Evolutionary conservation across 495 filamentous ascomycete genomes (phyloP).

Genomic region (Aspergillus funiculosus): DNA sequence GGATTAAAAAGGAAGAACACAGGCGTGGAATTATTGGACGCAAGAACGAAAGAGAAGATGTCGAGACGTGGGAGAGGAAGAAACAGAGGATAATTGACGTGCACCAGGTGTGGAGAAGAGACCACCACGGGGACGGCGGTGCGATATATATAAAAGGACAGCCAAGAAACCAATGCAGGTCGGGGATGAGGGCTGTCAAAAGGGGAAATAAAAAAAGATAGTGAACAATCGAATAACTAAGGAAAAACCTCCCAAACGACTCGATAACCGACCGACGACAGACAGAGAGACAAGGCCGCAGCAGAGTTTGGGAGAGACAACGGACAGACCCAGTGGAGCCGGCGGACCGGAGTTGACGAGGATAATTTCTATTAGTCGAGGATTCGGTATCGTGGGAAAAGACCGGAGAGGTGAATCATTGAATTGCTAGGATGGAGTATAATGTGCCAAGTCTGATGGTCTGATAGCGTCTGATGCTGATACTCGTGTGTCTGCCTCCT

Average conservation of each 20-base stretch:
- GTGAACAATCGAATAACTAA: constrained; percentile 12
- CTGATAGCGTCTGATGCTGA: too few relatives aligned
- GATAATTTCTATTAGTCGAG: constrained; percentile 7
- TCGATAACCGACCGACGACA: too few relatives aligned
- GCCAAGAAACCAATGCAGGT: constrained; percentile 17
- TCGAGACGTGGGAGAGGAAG: constrained; percentile 11
- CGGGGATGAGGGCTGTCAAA: constrained; percentile 16
- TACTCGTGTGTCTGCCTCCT: too few relatives aligned
- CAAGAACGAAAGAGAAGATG: not conserved
- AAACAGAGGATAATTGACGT: constrained; percentile 13
- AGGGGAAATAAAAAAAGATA: constrained; percentile 9
- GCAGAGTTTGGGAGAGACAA: constrained; percentile 5
- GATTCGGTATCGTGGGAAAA: not conserved
- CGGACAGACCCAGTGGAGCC: too few relatives aligned
- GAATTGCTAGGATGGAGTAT: too few relatives aligned
- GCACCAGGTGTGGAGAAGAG: constrained; percentile 24
- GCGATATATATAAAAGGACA: constrained; percentile 26
- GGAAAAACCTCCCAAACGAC: not conserved
- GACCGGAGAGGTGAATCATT: too few relatives aligned
- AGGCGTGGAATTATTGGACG: too few relatives aligned
- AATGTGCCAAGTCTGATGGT: too few relatives aligned
- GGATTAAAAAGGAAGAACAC: not conserved
- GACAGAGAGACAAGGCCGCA: too few relatives aligned
- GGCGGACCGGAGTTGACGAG: not conserved
- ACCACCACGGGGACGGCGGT: constrained; percentile 27